These are phyloP conservation scores for Cryoendolithus antarcticus DNA, from an alignment of 2,329 filamentous ascomycete species.

Conservation along the genomic window DNA sequence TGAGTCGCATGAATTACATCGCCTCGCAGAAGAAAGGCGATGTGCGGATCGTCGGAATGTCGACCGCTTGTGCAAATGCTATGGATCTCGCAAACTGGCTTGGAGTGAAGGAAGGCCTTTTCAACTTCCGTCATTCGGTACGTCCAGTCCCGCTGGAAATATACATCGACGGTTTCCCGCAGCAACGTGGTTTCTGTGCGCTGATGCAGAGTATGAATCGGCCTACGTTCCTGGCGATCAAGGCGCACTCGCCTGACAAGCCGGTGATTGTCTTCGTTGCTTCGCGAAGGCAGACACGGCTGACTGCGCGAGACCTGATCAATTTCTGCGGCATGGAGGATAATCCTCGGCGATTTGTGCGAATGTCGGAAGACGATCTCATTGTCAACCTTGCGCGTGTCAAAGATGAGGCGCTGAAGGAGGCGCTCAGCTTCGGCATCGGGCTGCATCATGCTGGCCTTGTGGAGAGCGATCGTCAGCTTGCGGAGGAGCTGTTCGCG, in stretches of 20 bases:
- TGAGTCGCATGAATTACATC: conserved; percentile 91
- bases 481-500: conserved; percentile 87
- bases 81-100: conserved; percentile 92
- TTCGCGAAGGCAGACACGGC: conserved; percentile 81
- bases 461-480: conserved; percentile 81
- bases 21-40: conserved; percentile 82
- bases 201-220: conserved; percentile 99
- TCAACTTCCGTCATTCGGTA: conserved; percentile 96
- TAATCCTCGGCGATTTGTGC: conserved; percentile 82
- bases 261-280: conserved; percentile 98
- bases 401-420: conserved; percentile 83
- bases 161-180: conserved; percentile 94
- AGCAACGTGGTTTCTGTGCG: conserved; percentile 88
- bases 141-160: conserved; percentile 91
- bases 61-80: conserved; percentile 92
- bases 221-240: conserved; percentile 90
- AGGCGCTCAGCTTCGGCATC: conserved; percentile 94
- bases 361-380: conserved; percentile 89
- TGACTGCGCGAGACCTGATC: conserved; percentile 92
- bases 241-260: conserved; percentile 89
- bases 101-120: conserved; percentile 84
- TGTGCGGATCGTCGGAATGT: conserved; percentile 94
- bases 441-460: conserved; percentile 94
- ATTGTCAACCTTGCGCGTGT: conserved; percentile 77
- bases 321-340: conserved; percentile 98